A percentile compares a stretch with the other conserved stretches of the same genome.
Conservation (phyloP, 2,329 filamentous ascomycete species). For the Coleophoma cylindrospora region DNA sequence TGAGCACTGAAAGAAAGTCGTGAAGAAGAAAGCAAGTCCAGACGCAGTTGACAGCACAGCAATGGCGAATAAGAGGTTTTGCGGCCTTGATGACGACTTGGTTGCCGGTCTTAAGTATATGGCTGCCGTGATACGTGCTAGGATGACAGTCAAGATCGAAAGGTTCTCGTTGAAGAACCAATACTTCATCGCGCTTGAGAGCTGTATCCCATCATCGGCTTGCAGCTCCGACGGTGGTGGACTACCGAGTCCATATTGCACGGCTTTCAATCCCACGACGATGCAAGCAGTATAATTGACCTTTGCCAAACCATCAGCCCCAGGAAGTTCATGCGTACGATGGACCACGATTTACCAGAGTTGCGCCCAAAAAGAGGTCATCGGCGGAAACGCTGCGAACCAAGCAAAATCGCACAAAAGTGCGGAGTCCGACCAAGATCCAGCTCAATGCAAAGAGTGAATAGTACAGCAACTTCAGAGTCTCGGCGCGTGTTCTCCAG, state of each 20-base stretch:
- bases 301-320: no score
- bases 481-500: not conserved
- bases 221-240: not conserved
- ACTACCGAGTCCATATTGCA: slow-evolving; percentile 2
- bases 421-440: not conserved
- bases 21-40: slow-evolving; percentile 35
- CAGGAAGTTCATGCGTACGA: no score
- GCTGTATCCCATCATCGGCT: not conserved
- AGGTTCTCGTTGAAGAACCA: slow-evolving; percentile 19
- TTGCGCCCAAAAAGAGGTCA: slow-evolving; percentile 6
- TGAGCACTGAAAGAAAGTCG: slow-evolving; percentile 43
- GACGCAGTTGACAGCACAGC: slow-evolving; percentile 29
- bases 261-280: not conserved
- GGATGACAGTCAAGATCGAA: slow-evolving; percentile 33
- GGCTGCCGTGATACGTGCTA: slow-evolving; percentile 33
- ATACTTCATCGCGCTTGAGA: slow-evolving; percentile 2
- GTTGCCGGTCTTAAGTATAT: slow-evolving; percentile 23
- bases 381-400: not conserved
- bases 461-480: not conserved
- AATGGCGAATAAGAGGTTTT: slow-evolving; percentile 24
- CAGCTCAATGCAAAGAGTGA: not conserved
- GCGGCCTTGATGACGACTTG: not conserved
- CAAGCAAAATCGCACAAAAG: not conserved
- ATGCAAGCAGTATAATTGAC: slow-evolving; percentile 1
- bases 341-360: not conserved